Conservation (phyloP, 192 early-diverging fungal genomes). For the Gorgonomyces haynaldii region DNA sequence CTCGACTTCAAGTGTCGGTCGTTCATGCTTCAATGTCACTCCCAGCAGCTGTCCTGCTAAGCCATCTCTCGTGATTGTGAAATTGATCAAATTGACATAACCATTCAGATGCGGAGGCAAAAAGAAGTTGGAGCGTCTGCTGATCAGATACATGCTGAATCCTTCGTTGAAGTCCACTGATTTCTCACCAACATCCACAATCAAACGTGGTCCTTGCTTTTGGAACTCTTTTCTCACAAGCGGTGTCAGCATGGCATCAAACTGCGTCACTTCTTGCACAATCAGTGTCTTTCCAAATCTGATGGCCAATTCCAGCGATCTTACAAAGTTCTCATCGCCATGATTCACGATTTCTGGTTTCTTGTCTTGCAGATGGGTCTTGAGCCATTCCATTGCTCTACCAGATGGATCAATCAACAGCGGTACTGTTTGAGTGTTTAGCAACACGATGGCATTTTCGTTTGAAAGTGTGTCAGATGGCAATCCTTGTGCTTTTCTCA, state of each 20-base stretch:
- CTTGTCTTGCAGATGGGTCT: constrained; percentile 27
- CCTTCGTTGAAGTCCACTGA: constrained; percentile 43
- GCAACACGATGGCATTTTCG: constrained; percentile 43
- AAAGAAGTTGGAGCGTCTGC: constrained; percentile 19
- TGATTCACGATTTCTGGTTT: constrained; percentile 46
- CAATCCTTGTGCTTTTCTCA: constrained; percentile 42
- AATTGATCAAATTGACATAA: constrained; percentile 36
- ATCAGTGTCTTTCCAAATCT: constrained; percentile 52
- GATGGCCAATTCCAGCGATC: constrained; percentile 40
- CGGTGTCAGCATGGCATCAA: constrained; percentile 41
- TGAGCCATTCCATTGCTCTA: constrained; percentile 39
- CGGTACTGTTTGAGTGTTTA: constrained; percentile 19
- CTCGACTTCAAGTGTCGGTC: constrained; percentile 40
- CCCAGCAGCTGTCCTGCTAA: constrained; percentile 43
- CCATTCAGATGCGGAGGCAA: constrained; percentile 28
- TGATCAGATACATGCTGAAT: constrained; percentile 41
- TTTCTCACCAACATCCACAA: constrained; percentile 45
- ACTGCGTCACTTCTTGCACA: constrained; percentile 32
- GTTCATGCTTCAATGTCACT: constrained; percentile 43
- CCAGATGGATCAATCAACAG: constrained; percentile 43
- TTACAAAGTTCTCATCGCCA: constrained; percentile 38
- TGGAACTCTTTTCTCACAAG: constrained; percentile 33
- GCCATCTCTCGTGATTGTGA: constrained; percentile 43
- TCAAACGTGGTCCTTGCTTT: constrained; percentile 38
- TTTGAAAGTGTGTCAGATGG: constrained; percentile 39